These are phyloP conservation scores for Colletotrichum sp. DNA, from an alignment of 2,329 filamentous ascomycete genomes.

Conservation along the genomic window DNA sequence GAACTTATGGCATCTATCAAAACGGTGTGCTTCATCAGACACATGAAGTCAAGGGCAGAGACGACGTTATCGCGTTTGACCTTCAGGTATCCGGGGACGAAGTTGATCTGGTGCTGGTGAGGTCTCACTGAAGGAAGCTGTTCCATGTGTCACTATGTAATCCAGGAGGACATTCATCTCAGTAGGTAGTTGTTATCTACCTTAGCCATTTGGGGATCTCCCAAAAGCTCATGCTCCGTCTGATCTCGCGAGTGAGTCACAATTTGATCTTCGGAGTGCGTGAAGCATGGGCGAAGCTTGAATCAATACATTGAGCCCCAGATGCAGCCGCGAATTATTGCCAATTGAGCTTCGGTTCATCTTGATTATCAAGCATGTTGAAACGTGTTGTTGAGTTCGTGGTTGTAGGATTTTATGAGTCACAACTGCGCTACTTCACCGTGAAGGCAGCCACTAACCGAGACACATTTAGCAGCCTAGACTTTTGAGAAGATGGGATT, in stretches of 20 bases:
- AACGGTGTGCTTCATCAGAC: background rate
- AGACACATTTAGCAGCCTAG: background rate
- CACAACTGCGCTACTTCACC: background rate
- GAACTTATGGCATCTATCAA: background rate
- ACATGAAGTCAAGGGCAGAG: rapidly evolving
- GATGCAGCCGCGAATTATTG: no score
- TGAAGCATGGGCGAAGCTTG: background rate
- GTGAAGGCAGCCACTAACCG: background rate
- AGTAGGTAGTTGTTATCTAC: no score
- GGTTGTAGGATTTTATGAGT: background rate
- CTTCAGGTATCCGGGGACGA: background rate
- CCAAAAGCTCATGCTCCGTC: no score
- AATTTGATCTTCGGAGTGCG: background rate
- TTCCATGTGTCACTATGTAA: rapidly evolving
- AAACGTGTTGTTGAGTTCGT: background rate
- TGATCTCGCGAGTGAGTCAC: no score
- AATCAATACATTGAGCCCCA: no score
- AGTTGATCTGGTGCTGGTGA: background rate
- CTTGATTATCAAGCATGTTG: background rate
- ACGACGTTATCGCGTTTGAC: background rate
- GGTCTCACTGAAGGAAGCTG: background rate
- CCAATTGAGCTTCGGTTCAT: background rate
- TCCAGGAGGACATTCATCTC: background rate
- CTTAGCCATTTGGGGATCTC: no score
- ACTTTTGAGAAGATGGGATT: background rate